phyloP scores from a whole-genome alignment of 345 rosid species.

The Eucalyptus tenuipes region DNA sequence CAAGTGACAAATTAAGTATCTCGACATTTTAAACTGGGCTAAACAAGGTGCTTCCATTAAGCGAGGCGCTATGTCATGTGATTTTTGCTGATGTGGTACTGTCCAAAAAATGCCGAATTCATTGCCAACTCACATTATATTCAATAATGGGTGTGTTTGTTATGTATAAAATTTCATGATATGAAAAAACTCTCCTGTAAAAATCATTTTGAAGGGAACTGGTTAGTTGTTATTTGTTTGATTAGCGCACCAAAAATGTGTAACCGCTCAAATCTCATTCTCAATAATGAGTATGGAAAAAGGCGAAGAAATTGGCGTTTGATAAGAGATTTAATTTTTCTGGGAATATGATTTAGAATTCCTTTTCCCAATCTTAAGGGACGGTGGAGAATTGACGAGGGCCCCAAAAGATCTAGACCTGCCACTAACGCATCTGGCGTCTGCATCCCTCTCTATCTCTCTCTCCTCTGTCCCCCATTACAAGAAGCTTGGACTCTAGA shows the following conservation, averaged over 20 bases:
- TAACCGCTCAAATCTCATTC: not conserved
- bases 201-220: not conserved
- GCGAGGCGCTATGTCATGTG: not conserved
- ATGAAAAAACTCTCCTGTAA: no score
- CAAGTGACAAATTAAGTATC: not conserved
- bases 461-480: no score
- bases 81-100: not conserved
- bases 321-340: not conserved
- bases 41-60: not conserved
- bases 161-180: not conserved
- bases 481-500: no score
- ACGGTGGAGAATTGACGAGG: not conserved
- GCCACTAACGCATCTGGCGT: not conserved
- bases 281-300: not conserved
- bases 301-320: not conserved
- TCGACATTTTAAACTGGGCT: not conserved
- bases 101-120: not conserved
- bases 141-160: not conserved
- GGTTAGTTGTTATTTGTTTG: not conserved
- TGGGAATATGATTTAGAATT: conserved; percentile 29
- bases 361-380: not conserved
- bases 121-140: not conserved
- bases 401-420: not conserved
- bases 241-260: no score
- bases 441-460: no score